Evolutionary conservation across 148 eudicot species (phyloP).

Genomic region (Spergularia marina): DNA sequence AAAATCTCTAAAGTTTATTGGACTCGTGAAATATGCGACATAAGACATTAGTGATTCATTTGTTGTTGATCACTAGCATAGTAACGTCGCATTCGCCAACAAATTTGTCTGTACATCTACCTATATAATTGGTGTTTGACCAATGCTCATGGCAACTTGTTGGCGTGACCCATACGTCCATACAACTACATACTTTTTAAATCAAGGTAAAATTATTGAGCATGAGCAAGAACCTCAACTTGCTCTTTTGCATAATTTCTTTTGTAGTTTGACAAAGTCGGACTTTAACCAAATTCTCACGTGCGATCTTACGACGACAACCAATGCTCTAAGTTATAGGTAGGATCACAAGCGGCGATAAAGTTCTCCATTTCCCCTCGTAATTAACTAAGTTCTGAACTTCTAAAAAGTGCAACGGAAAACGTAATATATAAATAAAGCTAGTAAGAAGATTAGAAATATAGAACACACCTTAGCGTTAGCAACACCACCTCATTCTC

Average conservation of each 20-base stretch:
- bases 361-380: background rate
- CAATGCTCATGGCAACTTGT: constrained; percentile 2
- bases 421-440: too few species aligned
- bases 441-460: background rate
- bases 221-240: too few species aligned
- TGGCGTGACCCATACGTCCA: background rate
- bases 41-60: too few species aligned
- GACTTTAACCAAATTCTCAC: background rate
- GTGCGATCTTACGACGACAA: too few species aligned
- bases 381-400: too few species aligned
- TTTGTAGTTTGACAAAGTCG: background rate
- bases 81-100: background rate
- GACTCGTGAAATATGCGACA: too few species aligned
- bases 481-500: constrained; percentile 11
- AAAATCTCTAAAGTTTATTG: too few species aligned
- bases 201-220: too few species aligned
- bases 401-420: too few species aligned
- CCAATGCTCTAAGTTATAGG: background rate
- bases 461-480: constrained; percentile 3
- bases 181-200: too few species aligned
- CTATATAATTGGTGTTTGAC: background rate
- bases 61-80: background rate
- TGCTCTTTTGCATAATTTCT: too few species aligned
- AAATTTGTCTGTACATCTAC: background rate
- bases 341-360: background rate